Conservation (phyloP, 2,329 filamentous ascomycete genomes). For the Sclerotinia nivalis region DNA sequence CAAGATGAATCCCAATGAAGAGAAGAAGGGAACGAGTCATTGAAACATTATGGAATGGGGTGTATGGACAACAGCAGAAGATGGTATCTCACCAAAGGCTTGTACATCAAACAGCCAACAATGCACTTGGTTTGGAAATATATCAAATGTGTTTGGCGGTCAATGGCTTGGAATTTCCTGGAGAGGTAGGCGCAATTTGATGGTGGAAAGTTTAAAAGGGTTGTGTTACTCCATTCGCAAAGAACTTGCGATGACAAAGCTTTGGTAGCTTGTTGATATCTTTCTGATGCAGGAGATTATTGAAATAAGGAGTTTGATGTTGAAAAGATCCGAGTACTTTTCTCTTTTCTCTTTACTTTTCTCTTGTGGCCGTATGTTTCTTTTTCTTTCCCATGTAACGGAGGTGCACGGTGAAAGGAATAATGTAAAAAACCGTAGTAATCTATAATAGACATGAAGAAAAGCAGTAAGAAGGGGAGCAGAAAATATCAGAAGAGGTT, state of each 20-base stretch:
- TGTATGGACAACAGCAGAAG: slow-evolving; percentile 7
- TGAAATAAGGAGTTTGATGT: not conserved
- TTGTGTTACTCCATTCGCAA: not conserved
- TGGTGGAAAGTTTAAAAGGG: not conserved
- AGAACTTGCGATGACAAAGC: slow-evolving; percentile 6
- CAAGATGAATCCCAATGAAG: not conserved
- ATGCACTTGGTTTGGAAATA: not conserved
- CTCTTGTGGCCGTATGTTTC: not conserved
- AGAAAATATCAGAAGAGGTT: not conserved
- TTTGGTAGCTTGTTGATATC: not conserved
- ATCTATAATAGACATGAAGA: not conserved
- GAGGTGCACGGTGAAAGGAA: not conserved
- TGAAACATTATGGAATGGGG: not conserved
- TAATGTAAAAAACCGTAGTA: not conserved
- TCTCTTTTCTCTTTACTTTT: not conserved
- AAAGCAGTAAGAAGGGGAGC: not conserved
- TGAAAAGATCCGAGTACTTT: not conserved
- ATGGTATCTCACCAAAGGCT: slow-evolving; percentile 13
- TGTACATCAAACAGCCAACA: not conserved
- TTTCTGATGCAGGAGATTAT: not conserved
- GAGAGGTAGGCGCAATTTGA: slow-evolving; percentile 6
- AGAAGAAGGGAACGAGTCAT: not conserved
- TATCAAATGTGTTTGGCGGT: not conserved
- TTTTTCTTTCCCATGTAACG: not conserved
- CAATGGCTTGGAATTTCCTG: slow-evolving; percentile 1